Evolutionary conservation across 2,329 filamentous ascomycete species (phyloP).

Genomic region (Pestalotiopsis fici): DNA sequence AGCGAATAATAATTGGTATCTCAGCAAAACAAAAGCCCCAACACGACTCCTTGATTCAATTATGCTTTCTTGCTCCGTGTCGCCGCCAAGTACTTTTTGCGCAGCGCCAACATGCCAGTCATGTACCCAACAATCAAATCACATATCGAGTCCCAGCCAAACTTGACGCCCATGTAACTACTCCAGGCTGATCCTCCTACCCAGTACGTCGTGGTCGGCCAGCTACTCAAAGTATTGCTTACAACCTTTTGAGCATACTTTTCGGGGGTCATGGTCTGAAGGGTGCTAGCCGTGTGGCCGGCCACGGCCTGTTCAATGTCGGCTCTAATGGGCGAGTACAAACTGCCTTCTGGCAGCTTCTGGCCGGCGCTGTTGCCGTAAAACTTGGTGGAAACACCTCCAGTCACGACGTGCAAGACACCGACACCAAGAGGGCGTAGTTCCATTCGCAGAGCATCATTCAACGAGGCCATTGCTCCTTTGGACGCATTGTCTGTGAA

Average conservation of each 20-base stretch:
- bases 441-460: constrained; percentile 41
- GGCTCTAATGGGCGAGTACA: constrained; percentile 13
- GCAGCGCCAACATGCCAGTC: constrained; percentile 7
- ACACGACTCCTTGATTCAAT: neutral
- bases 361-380: constrained; percentile 15
- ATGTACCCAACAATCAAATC: constrained; percentile 15
- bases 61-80: neutral
- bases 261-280: constrained; percentile 13
- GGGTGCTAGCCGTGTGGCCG: constrained; percentile 6
- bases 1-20: neutral
- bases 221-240: constrained; percentile 11
- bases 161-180: constrained; percentile 10
- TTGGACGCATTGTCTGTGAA: constrained; percentile 40
- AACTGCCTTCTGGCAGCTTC: constrained; percentile 11
- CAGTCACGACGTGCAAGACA: constrained; percentile 33
- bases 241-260: constrained; percentile 15
- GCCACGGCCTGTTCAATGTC: constrained; percentile 15
- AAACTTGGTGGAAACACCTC: constrained; percentile 32
- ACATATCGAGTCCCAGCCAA: constrained; percentile 10
- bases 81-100: constrained; percentile 5
- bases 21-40: too few species aligned
- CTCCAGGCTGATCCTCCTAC: constrained; percentile 12
- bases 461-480: constrained; percentile 38
- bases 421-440: constrained; percentile 33
- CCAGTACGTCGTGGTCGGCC: constrained; percentile 14